phyloP scores from a whole-genome alignment of 768 basidiomycete genomes.

The Hericium rajendrae region DNA sequence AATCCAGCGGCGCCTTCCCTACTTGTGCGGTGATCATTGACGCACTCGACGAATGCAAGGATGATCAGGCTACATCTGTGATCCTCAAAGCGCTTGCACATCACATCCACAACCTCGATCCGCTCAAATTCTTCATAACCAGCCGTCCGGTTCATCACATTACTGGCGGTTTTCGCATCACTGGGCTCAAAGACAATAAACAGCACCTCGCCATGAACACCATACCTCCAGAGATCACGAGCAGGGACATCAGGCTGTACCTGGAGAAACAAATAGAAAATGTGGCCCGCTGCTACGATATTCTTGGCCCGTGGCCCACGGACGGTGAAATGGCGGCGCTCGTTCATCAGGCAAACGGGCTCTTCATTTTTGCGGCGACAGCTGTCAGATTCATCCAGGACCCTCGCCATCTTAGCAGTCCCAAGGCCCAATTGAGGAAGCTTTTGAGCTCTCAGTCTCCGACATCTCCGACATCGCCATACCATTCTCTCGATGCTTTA shows the following conservation, averaged over 20 bases:
- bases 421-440: background rate
- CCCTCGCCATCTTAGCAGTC: background rate
- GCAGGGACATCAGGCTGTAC: background rate
- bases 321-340: background rate
- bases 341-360: background rate
- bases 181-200: background rate
- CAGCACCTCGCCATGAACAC: background rate
- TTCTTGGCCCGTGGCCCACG: background rate
- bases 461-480: background rate
- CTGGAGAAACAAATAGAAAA: background rate
- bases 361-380: background rate
- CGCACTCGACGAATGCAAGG: background rate
- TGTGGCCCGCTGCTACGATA: background rate
- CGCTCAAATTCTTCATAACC: background rate
- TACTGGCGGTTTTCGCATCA: background rate
- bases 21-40: background rate
- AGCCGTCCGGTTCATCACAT: background rate
- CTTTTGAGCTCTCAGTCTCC: background rate
- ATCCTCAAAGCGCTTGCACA: background rate
- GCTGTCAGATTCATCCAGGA: background rate
- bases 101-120: background rate
- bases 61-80: background rate
- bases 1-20: background rate
- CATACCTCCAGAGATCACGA: background rate
- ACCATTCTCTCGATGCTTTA: background rate